Conservation (phyloP, 768 basidiomycete genomes). For the Pisolithus albus region DNA sequence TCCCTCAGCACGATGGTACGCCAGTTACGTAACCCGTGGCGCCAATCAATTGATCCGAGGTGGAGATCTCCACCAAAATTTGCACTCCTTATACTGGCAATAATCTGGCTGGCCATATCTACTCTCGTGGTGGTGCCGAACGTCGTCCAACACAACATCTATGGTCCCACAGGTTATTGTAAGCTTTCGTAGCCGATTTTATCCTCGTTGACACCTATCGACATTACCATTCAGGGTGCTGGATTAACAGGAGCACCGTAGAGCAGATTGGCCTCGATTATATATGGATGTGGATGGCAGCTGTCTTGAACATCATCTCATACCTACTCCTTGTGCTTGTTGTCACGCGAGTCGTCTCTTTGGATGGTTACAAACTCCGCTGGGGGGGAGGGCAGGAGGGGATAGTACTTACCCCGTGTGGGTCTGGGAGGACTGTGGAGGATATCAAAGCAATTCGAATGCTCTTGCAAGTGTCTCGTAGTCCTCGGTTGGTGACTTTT, state of each 20-base stretch:
- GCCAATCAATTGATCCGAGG: not conserved
- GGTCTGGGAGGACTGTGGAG: not conserved
- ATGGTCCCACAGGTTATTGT: conserved; percentile 39
- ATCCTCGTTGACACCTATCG: not conserved
- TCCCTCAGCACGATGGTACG: conserved; percentile 14
- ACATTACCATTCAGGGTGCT: conserved; percentile 38
- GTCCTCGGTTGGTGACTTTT: not conserved
- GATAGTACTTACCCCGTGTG: conserved; percentile 7
- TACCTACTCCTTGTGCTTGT: conserved; percentile 41
- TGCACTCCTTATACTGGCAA: conserved; percentile 25
- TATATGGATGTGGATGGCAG: conserved; percentile 47
- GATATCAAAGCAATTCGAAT: conserved; percentile 36
- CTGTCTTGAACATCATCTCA: conserved; percentile 34
- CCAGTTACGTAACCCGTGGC: not conserved
- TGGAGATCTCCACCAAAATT: conserved; percentile 24
- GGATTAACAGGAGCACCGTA: conserved; percentile 34
- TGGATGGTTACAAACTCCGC: conserved; percentile 27
- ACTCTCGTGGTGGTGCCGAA: conserved; percentile 36
- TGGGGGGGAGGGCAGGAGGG: conserved; percentile 3
- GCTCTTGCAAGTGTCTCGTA: conserved; percentile 36
- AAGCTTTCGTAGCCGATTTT: conserved; percentile 7
- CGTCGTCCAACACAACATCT: conserved; percentile 29
- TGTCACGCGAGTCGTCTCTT: conserved; percentile 31
- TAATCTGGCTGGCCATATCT: conserved; percentile 35
- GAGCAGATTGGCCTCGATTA: conserved; percentile 20